phyloP scores from a whole-genome alignment of 1,284 basidiomycete genomes.

The Polyporus tsugae region DNA sequence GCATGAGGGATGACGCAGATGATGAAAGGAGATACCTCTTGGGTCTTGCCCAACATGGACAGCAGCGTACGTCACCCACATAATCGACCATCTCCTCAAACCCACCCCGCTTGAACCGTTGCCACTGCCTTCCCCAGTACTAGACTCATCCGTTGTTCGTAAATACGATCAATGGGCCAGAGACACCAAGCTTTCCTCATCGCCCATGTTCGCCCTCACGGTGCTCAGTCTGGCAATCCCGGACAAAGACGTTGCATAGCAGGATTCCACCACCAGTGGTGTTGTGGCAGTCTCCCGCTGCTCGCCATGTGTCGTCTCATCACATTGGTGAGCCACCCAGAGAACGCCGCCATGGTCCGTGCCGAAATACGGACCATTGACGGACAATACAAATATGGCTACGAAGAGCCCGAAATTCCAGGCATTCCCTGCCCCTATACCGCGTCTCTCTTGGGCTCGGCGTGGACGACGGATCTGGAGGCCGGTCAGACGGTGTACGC shows the following conservation, averaged over 20 bases:
- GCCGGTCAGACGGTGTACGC: not conserved
- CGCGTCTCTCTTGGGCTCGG: slow-evolving; percentile 29
- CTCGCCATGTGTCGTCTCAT: slow-evolving; percentile 43
- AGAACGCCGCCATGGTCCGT: slow-evolving; percentile 47
- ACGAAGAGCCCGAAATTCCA: slow-evolving; percentile 29
- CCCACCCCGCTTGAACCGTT: too few relatives aligned
- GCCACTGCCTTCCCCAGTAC: not conserved
- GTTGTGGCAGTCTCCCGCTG: slow-evolving; percentile 45
- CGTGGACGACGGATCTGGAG: slow-evolving; percentile 30
- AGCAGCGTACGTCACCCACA: too few relatives aligned
- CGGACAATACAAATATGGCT: slow-evolving; percentile 34
- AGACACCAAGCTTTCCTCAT: slow-evolving; percentile 46
- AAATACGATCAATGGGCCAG: slow-evolving; percentile 16
- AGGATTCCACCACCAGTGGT: slow-evolving; percentile 51
- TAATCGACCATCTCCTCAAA: not conserved
- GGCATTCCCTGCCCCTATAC: slow-evolving; percentile 44
- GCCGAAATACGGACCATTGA: slow-evolving; percentile 43
- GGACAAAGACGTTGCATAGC: slow-evolving; percentile 48
- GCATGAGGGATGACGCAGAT: too few relatives aligned
- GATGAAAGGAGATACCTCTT: too few relatives aligned
- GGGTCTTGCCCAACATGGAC: too few relatives aligned
- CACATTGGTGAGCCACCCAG: slow-evolving; percentile 44
- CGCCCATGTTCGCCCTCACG: slow-evolving; percentile 43
- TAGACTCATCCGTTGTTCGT: too few relatives aligned
- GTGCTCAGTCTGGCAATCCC: slow-evolving; percentile 20